phyloP scores from a whole-genome alignment of 1,284 basidiomycete species.

The Mycena citricolor region DNA sequence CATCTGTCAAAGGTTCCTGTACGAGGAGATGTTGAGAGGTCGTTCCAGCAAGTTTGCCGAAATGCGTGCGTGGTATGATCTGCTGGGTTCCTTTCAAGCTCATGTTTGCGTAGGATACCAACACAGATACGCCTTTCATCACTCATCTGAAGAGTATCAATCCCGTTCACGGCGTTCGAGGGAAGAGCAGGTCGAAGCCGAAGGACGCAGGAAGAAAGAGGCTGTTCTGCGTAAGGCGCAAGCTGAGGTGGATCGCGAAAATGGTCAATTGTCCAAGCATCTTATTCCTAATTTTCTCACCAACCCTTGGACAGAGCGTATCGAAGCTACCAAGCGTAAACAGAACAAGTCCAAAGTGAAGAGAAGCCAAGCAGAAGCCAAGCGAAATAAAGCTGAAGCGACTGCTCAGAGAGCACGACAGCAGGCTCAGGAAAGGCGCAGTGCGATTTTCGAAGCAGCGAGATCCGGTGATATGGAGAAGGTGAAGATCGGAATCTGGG shows the following conservation, averaged over 20 bases:
- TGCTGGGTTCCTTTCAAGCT: constrained; percentile 29
- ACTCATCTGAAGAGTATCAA: constrained; percentile 50
- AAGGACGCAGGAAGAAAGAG: constrained; percentile 48
- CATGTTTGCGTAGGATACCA: constrained; percentile 21
- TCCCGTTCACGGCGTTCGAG: constrained; percentile 48
- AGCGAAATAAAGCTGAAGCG: constrained; percentile 51
- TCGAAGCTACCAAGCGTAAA: constrained; percentile 56
- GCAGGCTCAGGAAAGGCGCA: constrained; percentile 54
- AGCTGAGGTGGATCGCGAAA: constrained; percentile 49
- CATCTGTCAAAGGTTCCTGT: constrained; percentile 41
- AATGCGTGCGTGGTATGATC: constrained; percentile 28
- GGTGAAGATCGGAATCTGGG: constrained; percentile 67
- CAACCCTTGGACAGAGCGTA: constrained; percentile 40
- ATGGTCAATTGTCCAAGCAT: constrained; percentile 39
- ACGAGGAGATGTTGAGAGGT: constrained; percentile 44
- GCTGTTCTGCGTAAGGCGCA: constrained; percentile 45
- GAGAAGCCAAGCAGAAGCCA: constrained; percentile 52
- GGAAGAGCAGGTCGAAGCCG: constrained; percentile 54
- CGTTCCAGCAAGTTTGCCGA: constrained; percentile 34
- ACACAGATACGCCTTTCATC: constrained; percentile 29
- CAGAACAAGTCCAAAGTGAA: constrained; percentile 52
- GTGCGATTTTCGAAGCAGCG: constrained; percentile 62
- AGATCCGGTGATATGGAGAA: constrained; percentile 47
- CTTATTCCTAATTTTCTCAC: constrained; percentile 20
- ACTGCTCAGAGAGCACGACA: constrained; percentile 46